Evolutionary conservation across 2,329 filamentous ascomycete genomes (phyloP).

Genomic region (Penicillium aurantiogriseum): DNA sequence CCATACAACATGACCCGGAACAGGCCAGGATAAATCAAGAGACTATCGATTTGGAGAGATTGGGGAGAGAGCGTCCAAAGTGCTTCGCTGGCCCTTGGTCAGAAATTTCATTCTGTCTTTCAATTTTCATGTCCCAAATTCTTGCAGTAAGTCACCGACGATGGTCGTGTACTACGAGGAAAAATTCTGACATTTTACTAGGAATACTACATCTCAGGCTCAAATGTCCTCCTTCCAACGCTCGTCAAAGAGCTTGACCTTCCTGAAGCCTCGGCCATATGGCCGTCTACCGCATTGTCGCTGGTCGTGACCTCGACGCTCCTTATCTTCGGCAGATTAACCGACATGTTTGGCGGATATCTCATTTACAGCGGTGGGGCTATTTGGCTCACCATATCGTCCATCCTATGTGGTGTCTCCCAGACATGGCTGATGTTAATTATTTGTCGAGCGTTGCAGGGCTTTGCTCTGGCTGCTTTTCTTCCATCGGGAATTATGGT

Average conservation of each 20-base stretch:
- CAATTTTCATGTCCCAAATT: conserved; percentile 62
- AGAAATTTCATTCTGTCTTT: conserved; percentile 64
- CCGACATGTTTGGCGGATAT: conserved; percentile 63
- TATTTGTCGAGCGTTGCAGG: conserved; percentile 70
- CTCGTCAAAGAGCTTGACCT: conserved; percentile 63
- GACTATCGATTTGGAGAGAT: conserved; percentile 51
- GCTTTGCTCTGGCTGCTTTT: conserved; percentile 70
- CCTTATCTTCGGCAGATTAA: conserved; percentile 55
- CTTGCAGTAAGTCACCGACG: conserved; percentile 49
- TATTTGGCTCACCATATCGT: conserved; percentile 66
- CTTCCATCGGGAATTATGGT: conserved; percentile 67
- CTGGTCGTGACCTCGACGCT: conserved; percentile 51
- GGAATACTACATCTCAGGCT: conserved; percentile 77
- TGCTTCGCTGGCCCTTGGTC: conserved; percentile 53
- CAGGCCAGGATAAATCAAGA: conserved; percentile 4
- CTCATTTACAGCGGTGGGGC: conserved; percentile 63
- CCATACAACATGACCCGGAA: background rate
- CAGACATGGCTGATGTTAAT: conserved; percentile 68
- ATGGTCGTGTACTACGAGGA: background rate
- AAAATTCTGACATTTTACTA: conserved; percentile 24
- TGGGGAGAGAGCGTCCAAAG: conserved; percentile 62
- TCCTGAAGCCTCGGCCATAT: conserved; percentile 60
- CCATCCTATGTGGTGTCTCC: conserved; percentile 68
- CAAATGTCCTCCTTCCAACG: conserved; percentile 66
- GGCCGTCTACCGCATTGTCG: conserved; percentile 54